phyloP scores from a whole-genome alignment of 441 rosid genomes.

The Gossypium armourianum region DNA sequence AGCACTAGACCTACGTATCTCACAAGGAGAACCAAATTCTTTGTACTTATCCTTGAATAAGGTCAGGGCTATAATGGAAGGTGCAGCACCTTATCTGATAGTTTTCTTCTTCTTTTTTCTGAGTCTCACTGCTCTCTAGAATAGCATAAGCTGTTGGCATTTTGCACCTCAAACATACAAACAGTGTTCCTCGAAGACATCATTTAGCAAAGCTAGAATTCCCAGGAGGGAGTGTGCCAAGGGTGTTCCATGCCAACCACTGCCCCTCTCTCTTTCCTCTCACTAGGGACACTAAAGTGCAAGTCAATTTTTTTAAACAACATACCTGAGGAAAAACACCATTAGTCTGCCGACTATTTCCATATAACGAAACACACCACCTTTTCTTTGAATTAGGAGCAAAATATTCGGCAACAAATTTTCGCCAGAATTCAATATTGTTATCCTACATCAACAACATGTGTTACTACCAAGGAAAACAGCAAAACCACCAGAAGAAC shows the following conservation, averaged over 20 bases:
- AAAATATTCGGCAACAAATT: constrained; percentile 48
- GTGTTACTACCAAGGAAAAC: neutral
- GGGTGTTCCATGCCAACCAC: neutral
- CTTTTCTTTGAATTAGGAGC: constrained; percentile 51
- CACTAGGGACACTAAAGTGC: neutral
- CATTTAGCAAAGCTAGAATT: constrained; percentile 4
- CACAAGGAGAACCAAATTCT: neutral
- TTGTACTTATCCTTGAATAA: neutral
- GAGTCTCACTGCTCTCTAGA: neutral
- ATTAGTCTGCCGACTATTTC: constrained; percentile 50
- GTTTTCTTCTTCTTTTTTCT: neutral
- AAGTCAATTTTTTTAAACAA: neutral
- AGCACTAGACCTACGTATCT: neutral
- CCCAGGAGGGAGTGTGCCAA: neutral
- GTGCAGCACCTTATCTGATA: neutral
- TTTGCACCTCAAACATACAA: neutral
- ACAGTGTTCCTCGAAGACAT: neutral
- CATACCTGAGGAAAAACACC: constrained; percentile 57
- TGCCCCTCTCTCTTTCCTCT: neutral
- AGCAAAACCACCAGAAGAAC: neutral
- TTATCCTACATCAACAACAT: constrained; percentile 34
- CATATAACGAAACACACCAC: constrained; percentile 54
- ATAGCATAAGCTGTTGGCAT: neutral
- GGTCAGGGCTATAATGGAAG: neutral
- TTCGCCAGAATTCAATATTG: constrained; percentile 50